Evolutionary conservation across 768 basidiomycete genomes (phyloP).

Genomic region (Auriculariales sp.): DNA sequence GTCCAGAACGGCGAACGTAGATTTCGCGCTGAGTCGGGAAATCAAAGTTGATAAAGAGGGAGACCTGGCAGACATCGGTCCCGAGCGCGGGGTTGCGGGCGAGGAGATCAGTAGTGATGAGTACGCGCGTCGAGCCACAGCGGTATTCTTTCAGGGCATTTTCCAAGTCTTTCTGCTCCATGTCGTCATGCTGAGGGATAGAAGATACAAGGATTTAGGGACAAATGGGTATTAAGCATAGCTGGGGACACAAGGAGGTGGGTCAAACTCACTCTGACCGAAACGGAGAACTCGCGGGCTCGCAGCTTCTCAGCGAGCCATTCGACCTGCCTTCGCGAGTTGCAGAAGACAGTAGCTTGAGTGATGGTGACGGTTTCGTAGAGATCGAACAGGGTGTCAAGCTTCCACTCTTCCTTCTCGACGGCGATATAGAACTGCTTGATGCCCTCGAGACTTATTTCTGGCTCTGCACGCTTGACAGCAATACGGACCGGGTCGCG

Average conservation of each 20-base stretch:
- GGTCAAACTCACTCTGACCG: constrained; percentile 63
- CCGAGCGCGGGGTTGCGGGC: too few species aligned
- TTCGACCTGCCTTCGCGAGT: constrained; percentile 97
- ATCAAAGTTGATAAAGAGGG: constrained; percentile 91
- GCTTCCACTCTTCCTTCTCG: constrained; percentile 99
- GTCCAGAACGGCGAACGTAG: constrained; percentile 96
- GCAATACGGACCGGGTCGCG: constrained; percentile 90
- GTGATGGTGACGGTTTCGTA: constrained; percentile 99
- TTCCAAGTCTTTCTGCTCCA: constrained; percentile 96
- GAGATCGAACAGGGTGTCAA: constrained; percentile 96
- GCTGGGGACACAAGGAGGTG: not conserved
- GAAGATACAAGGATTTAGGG: not conserved
- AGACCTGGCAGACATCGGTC: constrained; percentile 96
- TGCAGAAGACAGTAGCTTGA: constrained; percentile 99
- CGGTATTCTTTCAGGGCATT: constrained; percentile 99
- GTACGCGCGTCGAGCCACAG: constrained; percentile 90
- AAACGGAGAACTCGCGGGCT: constrained; percentile 90
- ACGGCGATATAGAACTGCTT: constrained; percentile 99
- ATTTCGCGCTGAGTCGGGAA: constrained; percentile 90
- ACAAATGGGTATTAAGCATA: not conserved
- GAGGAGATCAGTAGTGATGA: constrained; percentile 96
- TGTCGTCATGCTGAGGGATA: constrained; percentile 72
- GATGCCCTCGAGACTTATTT: constrained; percentile 98
- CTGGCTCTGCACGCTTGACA: constrained; percentile 95
- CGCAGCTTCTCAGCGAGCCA: constrained; percentile 98